Evolutionary conservation across 1,284 basidiomycete genomes (phyloP).

Genomic region (Sporisorium reilianum): DNA sequence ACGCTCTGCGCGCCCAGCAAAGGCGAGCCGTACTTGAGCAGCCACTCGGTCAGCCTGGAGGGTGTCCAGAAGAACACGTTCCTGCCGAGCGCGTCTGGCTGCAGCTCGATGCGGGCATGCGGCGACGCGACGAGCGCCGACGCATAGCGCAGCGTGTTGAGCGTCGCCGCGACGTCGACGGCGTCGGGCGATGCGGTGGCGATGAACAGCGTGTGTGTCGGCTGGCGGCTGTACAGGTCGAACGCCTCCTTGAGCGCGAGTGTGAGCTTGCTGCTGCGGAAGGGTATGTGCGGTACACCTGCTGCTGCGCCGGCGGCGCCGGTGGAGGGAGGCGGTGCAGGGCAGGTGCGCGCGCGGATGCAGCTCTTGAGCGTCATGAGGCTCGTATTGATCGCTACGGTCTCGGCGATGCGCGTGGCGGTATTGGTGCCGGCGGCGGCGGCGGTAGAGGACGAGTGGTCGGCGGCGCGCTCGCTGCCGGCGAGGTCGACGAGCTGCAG

Average conservation of each 20-base stretch:
- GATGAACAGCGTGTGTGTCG: conserved; percentile 36
- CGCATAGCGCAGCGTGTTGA: conserved; percentile 37
- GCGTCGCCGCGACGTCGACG: conserved; percentile 17
- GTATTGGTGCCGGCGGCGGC: neutral
- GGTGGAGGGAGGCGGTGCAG: neutral
- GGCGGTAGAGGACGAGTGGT: conserved; percentile 9
- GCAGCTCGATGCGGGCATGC: conserved; percentile 9
- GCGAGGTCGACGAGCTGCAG: conserved; percentile 39
- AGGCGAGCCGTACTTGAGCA: conserved; percentile 16
- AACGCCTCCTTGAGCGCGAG: conserved; percentile 45
- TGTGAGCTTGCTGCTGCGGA: conserved; percentile 34
- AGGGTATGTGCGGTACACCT: conserved; percentile 28
- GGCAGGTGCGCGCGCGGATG: conserved; percentile 21
- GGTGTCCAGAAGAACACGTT: conserved; percentile 35
- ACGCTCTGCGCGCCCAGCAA: neutral
- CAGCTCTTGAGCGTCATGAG: conserved; percentile 41
- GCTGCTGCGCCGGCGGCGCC: neutral
- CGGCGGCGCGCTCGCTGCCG: conserved; percentile 23
- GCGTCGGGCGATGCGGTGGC: conserved; percentile 23
- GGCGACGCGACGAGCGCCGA: conserved; percentile 11
- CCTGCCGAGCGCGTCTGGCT: conserved; percentile 16
- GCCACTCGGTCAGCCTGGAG: conserved; percentile 7
- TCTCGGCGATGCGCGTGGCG: conserved; percentile 28
- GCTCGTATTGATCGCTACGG: conserved; percentile 38
- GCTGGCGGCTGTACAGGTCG: conserved; percentile 33